These are phyloP conservation scores for Kazachstania viticola DNA, from an alignment of 805 yeast species.

Conservation along the genomic window DNA sequence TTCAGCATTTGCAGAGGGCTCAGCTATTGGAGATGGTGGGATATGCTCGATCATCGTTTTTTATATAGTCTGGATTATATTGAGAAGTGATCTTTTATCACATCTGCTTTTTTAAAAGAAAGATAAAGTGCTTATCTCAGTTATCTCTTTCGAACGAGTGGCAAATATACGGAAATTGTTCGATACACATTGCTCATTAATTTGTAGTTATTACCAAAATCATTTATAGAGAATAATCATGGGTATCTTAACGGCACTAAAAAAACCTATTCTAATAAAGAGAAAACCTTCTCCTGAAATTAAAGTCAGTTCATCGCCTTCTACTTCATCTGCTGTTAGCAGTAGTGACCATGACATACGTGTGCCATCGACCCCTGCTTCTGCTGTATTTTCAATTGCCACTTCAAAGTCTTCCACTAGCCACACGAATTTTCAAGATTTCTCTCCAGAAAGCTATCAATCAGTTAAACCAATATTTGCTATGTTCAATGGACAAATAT, in stretches of 20 bases:
- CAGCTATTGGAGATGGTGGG: too few species aligned
- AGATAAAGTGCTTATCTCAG: too few species aligned
- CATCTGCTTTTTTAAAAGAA: too few species aligned
- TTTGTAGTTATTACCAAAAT: too few species aligned
- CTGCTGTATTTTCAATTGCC: background rate
- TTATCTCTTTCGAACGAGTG: too few species aligned
- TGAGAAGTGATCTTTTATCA: too few species aligned
- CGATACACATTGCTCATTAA: too few species aligned
- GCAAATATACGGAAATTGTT: too few species aligned
- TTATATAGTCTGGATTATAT: too few species aligned
- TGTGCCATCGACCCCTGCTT: conserved; percentile 1
- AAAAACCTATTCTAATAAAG: conserved; percentile 6
- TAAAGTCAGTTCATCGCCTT: background rate
- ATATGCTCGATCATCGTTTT: too few species aligned
- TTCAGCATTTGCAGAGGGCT: too few species aligned
- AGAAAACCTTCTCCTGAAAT: background rate
- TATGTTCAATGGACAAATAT: conserved; percentile 8
- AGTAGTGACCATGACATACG: conserved; percentile 1
- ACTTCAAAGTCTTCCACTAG: background rate
- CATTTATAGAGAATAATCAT: background rate
- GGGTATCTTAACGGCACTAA: conserved; percentile 3
- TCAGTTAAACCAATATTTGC: conserved; percentile 8
- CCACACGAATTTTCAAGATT: conserved; percentile 4
- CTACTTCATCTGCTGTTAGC: conserved; percentile 1
- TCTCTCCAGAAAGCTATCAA: conserved; percentile 7